phyloP scores from a whole-genome alignment of 108 stramenopile genomes.

The Nannochloropsis granulata region DNA sequence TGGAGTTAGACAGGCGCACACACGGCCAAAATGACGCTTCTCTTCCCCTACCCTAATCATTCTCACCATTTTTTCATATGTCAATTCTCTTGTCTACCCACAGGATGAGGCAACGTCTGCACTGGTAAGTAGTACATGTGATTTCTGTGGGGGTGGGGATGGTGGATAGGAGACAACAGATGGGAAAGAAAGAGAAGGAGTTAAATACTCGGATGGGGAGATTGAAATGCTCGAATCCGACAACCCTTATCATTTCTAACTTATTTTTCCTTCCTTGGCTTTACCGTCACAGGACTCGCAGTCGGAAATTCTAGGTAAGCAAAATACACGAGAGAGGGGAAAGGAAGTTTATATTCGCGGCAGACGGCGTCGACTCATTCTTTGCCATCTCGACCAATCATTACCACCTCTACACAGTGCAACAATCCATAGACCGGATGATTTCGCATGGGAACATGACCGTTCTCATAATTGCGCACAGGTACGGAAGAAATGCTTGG shows the following conservation, averaged over 20 bases:
- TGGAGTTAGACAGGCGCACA: too few species aligned
- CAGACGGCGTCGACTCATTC: background rate
- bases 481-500: background rate
- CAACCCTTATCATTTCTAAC: too few species aligned
- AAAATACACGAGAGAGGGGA: background rate
- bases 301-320: slow-evolving; percentile 39
- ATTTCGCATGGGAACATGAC: slow-evolving; percentile 56
- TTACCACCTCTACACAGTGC: slow-evolving; percentile 45
- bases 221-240: too few species aligned
- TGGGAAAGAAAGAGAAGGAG: too few species aligned
- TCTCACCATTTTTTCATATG: background rate
- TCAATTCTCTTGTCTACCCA: slow-evolving; percentile 46
- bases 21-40: too few species aligned
- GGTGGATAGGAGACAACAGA: too few species aligned
- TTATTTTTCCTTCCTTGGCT: too few species aligned
- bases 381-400: background rate
- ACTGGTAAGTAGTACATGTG: slow-evolving; percentile 7
- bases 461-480: slow-evolving; percentile 72
- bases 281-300: slow-evolving; percentile 27
- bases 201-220: too few species aligned
- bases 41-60: too few species aligned
- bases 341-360: background rate
- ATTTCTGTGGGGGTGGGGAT: too few species aligned
- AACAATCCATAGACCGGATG: slow-evolving; percentile 66
- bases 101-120: slow-evolving; percentile 59